Base-by-base conservation (phyloP, 2,329 filamentous ascomycete species). In the Rasamsonia emersonii region DNA sequence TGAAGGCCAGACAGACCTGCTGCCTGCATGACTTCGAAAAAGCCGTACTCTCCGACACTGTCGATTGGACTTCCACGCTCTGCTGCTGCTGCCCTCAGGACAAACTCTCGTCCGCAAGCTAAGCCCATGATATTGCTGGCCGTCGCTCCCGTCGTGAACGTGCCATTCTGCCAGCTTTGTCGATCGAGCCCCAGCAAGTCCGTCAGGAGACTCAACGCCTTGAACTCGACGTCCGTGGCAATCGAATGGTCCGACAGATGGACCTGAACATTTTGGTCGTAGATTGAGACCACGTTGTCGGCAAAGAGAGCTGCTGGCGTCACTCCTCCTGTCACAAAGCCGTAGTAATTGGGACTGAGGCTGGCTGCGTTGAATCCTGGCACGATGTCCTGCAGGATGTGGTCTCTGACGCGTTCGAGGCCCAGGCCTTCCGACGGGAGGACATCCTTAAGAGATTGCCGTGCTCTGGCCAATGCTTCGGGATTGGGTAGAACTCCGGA, bases 191-290 rank as follows among this genome's bases (percentile, higher is more conserved):
- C 57, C 13, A 94, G 61, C 3, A 94, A 56, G 23, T 79, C 70
- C 28, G 75, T 64, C 4, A 94, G 59, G 64, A 93, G 75, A 11
- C 65, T 59, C 32, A 94, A 59, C 0, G 88, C 77, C 9, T 70
- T 67, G 40, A 80, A 76, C 56, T 95, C 88, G 7, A 95, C 71
- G 15, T 77, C 73, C 0, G 86, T 93, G 13, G 77, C 73, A 18
- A 88, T 70, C 0, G 77, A 82, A 54, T 94, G 82, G 13, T 67
- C 64, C 0, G 85, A 79, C 1, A 94, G 65, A 54, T 95, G 86
- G 1, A 93, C 83, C 36, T 79, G 73, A 4, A 86, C 78, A 55
- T 88, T 94, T 53, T 93, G 85, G 53, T 95, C 88, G 39, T 80
- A 73, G 6, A 75, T 71, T 4, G 79, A 79, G 39, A 89, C 86